A percentile compares a stretch with the other conserved stretches of the same genome.
Conservation (phyloP, 805 yeast species). For the Cyberlindnera misumaiensis region DNA sequence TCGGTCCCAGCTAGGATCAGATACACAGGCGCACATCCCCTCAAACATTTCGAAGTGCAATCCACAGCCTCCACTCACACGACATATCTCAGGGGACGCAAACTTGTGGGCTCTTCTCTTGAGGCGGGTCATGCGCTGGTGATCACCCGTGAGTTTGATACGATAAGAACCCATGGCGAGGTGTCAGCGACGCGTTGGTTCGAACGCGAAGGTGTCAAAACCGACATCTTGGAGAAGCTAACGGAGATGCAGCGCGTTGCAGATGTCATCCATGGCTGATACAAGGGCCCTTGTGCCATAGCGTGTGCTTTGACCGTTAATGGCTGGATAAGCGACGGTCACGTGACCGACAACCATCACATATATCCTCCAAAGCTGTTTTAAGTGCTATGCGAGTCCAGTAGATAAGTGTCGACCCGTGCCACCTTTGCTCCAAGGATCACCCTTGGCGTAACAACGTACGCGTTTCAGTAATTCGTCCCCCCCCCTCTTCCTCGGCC, state of each 20-base stretch:
- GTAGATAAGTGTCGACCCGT: no score
- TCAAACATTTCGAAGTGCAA: conserved; percentile 4
- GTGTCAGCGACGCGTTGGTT: conserved; percentile 22
- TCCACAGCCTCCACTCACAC: conserved; percentile 2
- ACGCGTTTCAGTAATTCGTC: no score
- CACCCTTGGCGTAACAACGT: no score
- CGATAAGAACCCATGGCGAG: conserved; percentile 10
- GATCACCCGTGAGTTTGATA: conserved; percentile 17
- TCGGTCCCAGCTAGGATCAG: conserved; percentile 15
- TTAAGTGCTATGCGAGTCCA: no score
- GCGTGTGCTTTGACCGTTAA: no score
- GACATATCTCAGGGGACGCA: conserved; percentile 30
- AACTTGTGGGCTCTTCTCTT: conserved; percentile 22
- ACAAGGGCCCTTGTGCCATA: no score
- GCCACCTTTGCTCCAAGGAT: no score
- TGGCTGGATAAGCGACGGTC: no score
- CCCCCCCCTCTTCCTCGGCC: no score
- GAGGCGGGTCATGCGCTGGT: conserved; percentile 14
- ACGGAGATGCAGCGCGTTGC: conserved; percentile 24
- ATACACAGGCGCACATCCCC: conserved; percentile 11
- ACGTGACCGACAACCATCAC: no score
- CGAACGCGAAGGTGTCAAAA: conserved; percentile 33
- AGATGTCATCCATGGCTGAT: conserved; percentile 17
- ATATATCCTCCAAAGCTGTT: no score
- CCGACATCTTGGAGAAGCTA: conserved; percentile 20